phyloP scores from a whole-genome alignment of 108 stramenopile species.

The Skeletonema menzelii region DNA sequence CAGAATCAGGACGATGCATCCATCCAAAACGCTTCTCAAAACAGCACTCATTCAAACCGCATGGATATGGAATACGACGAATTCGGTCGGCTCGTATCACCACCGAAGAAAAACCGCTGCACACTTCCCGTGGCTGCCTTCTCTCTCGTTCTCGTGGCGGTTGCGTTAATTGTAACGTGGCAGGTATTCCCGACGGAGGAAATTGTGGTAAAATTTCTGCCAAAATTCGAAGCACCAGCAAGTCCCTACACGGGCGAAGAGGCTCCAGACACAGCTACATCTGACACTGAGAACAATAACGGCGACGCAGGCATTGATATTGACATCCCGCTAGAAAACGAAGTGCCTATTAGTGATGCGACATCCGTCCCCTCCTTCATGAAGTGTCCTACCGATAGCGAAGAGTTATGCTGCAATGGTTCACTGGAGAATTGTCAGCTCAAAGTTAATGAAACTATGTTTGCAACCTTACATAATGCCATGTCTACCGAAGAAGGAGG shows the following conservation, averaged over 20 bases:
- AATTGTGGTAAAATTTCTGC: constrained; percentile 27
- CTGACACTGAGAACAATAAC: not conserved
- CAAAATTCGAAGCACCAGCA: constrained; percentile 25
- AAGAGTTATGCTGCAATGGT: constrained; percentile 39
- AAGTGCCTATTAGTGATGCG: not conserved
- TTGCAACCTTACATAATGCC: constrained; percentile 45
- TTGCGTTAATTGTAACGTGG: constrained; percentile 23
- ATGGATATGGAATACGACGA: not conserved
- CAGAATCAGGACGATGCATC: not conserved
- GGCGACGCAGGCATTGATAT: constrained; percentile 3
- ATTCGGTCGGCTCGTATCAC: not conserved
- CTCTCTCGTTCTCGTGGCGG: constrained; percentile 27
- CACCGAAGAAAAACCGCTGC: constrained; percentile 34
- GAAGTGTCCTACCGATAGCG: constrained; percentile 20
- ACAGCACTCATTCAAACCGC: not conserved
- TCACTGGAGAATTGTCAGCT: constrained; percentile 29
- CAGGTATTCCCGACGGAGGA: constrained; percentile 29
- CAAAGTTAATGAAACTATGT: constrained; percentile 42
- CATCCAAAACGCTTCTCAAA: not conserved
- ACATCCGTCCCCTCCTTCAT: constrained; percentile 38
- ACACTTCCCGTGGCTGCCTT: constrained; percentile 25
- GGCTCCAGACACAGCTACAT: constrained; percentile 4
- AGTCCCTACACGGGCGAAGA: constrained; percentile 33
- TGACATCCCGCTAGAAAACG: constrained; percentile 1
- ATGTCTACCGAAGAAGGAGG: constrained; percentile 32